Conservation (phyloP, 495 filamentous ascomycete species). For the Recurvomyces mirabilis region DNA sequence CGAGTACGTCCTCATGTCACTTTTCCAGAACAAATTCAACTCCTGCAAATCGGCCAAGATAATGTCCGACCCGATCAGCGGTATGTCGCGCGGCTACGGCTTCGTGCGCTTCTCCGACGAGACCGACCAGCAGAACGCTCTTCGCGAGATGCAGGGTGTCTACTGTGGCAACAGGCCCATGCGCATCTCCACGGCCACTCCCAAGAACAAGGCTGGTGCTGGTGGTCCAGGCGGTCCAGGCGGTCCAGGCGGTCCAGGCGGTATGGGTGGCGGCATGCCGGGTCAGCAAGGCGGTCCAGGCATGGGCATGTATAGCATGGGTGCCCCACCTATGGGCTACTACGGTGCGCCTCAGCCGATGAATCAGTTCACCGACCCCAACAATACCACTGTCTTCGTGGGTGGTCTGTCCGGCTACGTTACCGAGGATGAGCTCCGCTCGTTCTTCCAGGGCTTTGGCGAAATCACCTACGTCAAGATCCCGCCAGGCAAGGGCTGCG, state of each 20-base stretch:
- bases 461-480: constrained; percentile 99
- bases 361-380: constrained; percentile 99
- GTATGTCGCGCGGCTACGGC: constrained; percentile 94
- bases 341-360: constrained; percentile 84
- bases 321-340: constrained; percentile 67
- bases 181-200: constrained; percentile 96
- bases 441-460: constrained; percentile 99
- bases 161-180: constrained; percentile 98
- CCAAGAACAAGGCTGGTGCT: constrained; percentile 75
- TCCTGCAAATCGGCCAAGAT: constrained; percentile 99
- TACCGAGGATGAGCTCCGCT: constrained; percentile 96
- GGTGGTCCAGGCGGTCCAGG: constrained; percentile 41
- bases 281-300: constrained; percentile 33
- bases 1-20: constrained; percentile 90
- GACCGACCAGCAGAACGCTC: constrained; percentile 83
- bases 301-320: constrained; percentile 51
- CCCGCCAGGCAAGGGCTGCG: constrained; percentile 95
- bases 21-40: constrained; percentile 91
- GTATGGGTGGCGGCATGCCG: constrained; percentile 37
- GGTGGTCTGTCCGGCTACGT: constrained; percentile 96
- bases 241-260: too few species aligned
- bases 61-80: constrained; percentile 97
- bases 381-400: constrained; percentile 99
- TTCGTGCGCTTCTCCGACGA: constrained; percentile 97
- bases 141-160: constrained; percentile 97